Base-by-base conservation (phyloP, 2,329 filamentous ascomycete genomes). In the Fusarium foetens region DNA sequence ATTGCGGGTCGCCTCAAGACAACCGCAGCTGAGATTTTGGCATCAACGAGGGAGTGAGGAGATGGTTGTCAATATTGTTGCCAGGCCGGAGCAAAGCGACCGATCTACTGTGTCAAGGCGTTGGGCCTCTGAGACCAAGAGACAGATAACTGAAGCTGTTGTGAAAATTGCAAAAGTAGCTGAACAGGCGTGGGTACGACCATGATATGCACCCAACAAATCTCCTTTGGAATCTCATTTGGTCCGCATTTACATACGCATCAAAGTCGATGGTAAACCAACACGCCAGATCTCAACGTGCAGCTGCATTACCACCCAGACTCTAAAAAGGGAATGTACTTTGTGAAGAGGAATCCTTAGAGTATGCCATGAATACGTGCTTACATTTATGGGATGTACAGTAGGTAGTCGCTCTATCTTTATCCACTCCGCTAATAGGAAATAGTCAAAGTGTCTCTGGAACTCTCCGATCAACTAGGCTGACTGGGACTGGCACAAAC, bases 241-340 rank as follows among this genome's bases (percentile, higher is more conserved):
- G 36, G 58, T 27, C 45, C 49, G 39, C 33, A 33, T 33, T 48
- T 31, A 54, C 48, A 23, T 31, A 57, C 43, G 29, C 25, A 36
- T 38, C n/a, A 67, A 62, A 51, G 25, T 58, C 62, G 68, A 71
- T 71, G 52, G 57, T 29, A 45, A 43, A 63, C 51, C 57, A 55
- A 66, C 46, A 63, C 42, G 52, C 52, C 48, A 63, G 66, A 67
- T 72, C 52, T 57, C 54, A 70, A 66, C 48, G 52, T 67, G 61
- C 66, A 67, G 60, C 70, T 58, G 48, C 46, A 53, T 70, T 62
- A 45, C 66, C 69, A 72, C 69, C 29, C 17, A 33, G 46, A 46
- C 49, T 65, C 65, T 70, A 65, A 29, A 70, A 70, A 36, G 48
- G 70, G 70, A 54, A 70, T 59, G 70, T 67, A 63, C 46, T 57